These are phyloP conservation scores for Microbotryum lychnidis-dioicae DNA, from an alignment of 1,284 basidiomycete species.

Conservation along the genomic window DNA sequence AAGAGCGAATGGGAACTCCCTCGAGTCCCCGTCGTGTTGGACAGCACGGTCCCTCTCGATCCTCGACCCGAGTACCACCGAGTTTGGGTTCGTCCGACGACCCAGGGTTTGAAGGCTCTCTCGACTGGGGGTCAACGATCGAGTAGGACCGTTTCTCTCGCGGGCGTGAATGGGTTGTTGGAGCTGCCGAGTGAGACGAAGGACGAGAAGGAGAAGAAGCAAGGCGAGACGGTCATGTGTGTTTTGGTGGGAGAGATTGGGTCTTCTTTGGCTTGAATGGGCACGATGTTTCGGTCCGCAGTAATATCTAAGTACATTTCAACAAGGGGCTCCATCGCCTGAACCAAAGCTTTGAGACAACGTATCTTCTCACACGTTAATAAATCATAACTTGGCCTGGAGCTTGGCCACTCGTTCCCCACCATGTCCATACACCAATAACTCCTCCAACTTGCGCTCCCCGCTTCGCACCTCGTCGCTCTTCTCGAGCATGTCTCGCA, in stretches of 20 bases:
- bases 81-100: constrained; percentile 52
- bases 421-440: too few relatives aligned
- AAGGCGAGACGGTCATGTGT: constrained; percentile 52
- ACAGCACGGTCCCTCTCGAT: constrained; percentile 58
- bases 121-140: constrained; percentile 80
- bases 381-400: too few relatives aligned
- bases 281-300: not conserved
- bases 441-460: too few relatives aligned
- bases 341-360: not conserved
- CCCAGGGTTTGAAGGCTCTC: constrained; percentile 51
- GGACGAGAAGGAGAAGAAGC: constrained; percentile 41
- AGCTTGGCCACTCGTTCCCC: too few relatives aligned
- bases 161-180: constrained; percentile 66
- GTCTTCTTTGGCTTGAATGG: not conserved
- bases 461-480: too few relatives aligned
- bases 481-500: too few relatives aligned
- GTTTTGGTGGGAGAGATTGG: constrained; percentile 59
- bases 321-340: not conserved
- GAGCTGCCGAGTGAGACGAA: constrained; percentile 50
- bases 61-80: constrained; percentile 73
- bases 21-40: constrained; percentile 56
- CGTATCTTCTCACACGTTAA: too few relatives aligned
- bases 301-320: not conserved
- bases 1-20: constrained; percentile 53
- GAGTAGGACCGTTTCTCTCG: constrained; percentile 65